Evolutionary conservation across 1,284 basidiomycete genomes (phyloP), one percentile per base, ranked within the genome.

Genomic region (Agroathelia rolfsii): DNA sequence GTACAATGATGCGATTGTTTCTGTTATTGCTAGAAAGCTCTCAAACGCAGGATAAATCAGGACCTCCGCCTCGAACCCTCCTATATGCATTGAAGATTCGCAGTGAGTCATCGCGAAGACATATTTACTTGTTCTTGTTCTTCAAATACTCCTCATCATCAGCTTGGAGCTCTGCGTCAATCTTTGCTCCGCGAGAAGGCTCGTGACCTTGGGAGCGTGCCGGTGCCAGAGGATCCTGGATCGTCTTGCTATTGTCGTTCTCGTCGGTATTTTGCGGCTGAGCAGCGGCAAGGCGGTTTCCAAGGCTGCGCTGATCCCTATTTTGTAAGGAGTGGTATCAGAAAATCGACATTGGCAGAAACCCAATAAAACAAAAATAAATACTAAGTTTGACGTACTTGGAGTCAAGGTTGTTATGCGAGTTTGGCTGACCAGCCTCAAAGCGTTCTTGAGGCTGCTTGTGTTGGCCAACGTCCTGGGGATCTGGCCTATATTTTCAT

Each of bases 131-230:
- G 24, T 61, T 61, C 53, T 74, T 77, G 42, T 56, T 55, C 47
- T 46, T 55, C 34, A 76, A 44, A 32, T 55, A 41, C 41, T 64
- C 64, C 40, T 65, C 59, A 21, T 76, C 71, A 36, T 71, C 68
- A 2, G 41, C 41, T 52, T 70, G 58, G 29, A 80, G 55, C 48
- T 75, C 57, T 10, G 68, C 66, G 46, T 80, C 77, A 26, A 76
- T 66, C 53, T 69, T 56, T 4, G 74, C 76, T 2, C 76, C 76
- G 24, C 62, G 56, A 0, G 66, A 69, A 0, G 77, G 76, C 43
- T 76, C 59, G 49, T 79, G 70, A 1, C 74, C 72, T 39, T 78
- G 66, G 15, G 53, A 47, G 5, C 45, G 51, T 2, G 68, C 68
- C 8, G 63, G 63, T 28, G 51, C 56, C 23, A 62, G 46, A 9